Evolutionary conservation across 768 basidiomycete genomes (phyloP), one percentile per base, ranked within the genome.

Genomic region (Mycena leptocephala): DNA sequence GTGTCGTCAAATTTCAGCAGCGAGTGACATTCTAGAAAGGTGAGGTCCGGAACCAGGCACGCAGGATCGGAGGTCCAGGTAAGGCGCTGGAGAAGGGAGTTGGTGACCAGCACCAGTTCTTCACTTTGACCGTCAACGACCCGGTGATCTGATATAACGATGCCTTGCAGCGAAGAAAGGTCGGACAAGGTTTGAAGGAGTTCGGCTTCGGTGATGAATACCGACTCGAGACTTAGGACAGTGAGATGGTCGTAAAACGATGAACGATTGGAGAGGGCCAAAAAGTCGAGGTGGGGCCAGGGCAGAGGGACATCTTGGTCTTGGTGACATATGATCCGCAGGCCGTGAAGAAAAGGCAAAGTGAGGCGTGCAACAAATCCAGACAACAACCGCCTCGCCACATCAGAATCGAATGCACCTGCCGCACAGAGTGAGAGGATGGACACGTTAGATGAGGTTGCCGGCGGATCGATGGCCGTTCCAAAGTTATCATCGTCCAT

Each of bases 231-330:
- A 5, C 16, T 20, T 20, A 70, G 71, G 14, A 0, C 9, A 9
- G 18, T 43, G 53, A 72, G 71, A 35, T 72, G 62, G 48, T 22
- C 5, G 28, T 10, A 13, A 33, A 71, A 71, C 18, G 61, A 62
- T 6, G 70, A 63, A 32, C 71, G 62, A 13, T 28, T 28, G 16
- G 63, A n/a, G 37, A 72, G 55, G n/a, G 71, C 63, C 30, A 8
- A 18, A 16, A 72, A 72, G 22, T 56, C 62, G 14, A 14, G 39
- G n/a, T 62, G 61, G 10, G 70, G 61, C 70, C 70, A 72, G 16
- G 24, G 39, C 5, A 72, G 41, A 2, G 71, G 71, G 9, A 65
- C 16, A 3, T 16, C 28, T 20, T 41, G 51, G 53, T 55, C 4
- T n/a, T 22, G n/a, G 13, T 16, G 10, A n/a, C 13, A 28, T 37